A percentile compares a stretch with the other conserved stretches of the same genome.
phyloP scores from a whole-genome alignment of 73 alveolate genomes.

The Paraurostyla sp. region DNA sequence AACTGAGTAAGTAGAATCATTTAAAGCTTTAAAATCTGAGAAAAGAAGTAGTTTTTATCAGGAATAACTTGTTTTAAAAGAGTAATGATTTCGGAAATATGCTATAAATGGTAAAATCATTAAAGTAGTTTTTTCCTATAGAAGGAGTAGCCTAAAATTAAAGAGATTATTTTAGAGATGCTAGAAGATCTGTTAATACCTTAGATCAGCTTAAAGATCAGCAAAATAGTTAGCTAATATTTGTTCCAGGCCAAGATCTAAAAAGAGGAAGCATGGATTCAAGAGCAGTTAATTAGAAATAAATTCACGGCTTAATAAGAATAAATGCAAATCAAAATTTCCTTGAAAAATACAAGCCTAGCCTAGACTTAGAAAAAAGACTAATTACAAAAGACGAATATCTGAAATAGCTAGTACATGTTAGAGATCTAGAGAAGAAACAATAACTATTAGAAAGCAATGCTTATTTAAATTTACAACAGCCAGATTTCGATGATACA shows the following conservation, averaged over 20 bases:
- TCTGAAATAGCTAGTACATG: not conserved
- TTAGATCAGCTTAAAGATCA: not conserved
- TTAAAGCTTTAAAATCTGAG: not conserved
- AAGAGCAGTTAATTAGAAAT: not conserved
- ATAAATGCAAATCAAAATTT: constrained; percentile 13
- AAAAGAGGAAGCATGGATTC: not conserved
- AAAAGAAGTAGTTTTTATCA: not conserved
- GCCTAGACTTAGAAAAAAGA: not conserved
- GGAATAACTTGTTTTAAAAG: constrained; percentile 9
- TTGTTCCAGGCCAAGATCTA: not conserved
- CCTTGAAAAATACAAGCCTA: not conserved
- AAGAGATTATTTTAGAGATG: not conserved
- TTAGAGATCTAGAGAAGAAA: constrained; percentile 31
- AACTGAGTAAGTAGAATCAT: not conserved
- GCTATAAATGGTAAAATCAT: not conserved
- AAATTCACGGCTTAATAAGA: not conserved
- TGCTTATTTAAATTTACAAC: not conserved
- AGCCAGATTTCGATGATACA: constrained; percentile 23
- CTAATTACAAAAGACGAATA: not conserved
- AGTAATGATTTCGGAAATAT: not conserved
- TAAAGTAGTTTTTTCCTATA: constrained; percentile 11
- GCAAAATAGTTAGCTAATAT: not conserved
- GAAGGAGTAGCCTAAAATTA: not conserved
- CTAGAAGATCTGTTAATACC: not conserved
- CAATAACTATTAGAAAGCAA: not conserved